These are phyloP conservation scores for Trichoderma pleuroti DNA, from an alignment of 2,329 filamentous ascomycete genomes.

Conservation along the genomic window DNA sequence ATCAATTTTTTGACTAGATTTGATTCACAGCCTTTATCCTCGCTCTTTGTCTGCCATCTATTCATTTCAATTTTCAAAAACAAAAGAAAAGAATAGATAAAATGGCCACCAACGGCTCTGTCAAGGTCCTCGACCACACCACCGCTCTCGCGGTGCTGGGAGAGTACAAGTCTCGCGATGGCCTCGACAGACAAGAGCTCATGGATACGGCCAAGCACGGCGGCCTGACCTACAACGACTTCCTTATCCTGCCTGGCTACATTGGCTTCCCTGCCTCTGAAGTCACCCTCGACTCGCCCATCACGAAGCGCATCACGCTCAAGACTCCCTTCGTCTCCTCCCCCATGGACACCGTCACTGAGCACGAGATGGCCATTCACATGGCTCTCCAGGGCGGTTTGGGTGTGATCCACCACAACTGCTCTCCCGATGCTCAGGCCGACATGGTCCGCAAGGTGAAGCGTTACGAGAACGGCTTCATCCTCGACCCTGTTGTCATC, in stretches of 20 bases:
- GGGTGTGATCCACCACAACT: slow-evolving; percentile 99
- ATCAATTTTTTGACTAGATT: slow-evolving; percentile 29
- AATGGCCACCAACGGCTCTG: slow-evolving; percentile 62
- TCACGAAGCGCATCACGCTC: slow-evolving; percentile 92
- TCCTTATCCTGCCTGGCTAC: slow-evolving; percentile 92
- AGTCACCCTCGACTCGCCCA: slow-evolving; percentile 81
- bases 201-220: slow-evolving; percentile 90
- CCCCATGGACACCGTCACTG: slow-evolving; percentile 99
- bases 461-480: slow-evolving; percentile 99
- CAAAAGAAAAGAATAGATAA: slow-evolving; percentile 29
- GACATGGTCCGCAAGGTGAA: slow-evolving; percentile 99
- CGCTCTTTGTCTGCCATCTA: slow-evolving; percentile 27
- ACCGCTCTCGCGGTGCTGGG: slow-evolving; percentile 77
- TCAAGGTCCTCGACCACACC: slow-evolving; percentile 66
- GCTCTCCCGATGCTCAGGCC: slow-evolving; percentile 92
- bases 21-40: slow-evolving; percentile 43
- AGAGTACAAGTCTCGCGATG: slow-evolving; percentile 78
- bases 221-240: slow-evolving; percentile 98
- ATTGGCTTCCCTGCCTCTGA: slow-evolving; percentile 95
- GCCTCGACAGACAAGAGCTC: slow-evolving; percentile 79
- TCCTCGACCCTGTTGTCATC: slow-evolving; percentile 91
- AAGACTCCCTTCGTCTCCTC: slow-evolving; percentile 97
- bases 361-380: slow-evolving; percentile 99
- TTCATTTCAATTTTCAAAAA: slow-evolving; percentile 17
- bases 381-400: slow-evolving; percentile 86